Evolutionary conservation across 2,329 filamentous ascomycete genomes (phyloP).

Genomic region (Penicillium hesseltinei): DNA sequence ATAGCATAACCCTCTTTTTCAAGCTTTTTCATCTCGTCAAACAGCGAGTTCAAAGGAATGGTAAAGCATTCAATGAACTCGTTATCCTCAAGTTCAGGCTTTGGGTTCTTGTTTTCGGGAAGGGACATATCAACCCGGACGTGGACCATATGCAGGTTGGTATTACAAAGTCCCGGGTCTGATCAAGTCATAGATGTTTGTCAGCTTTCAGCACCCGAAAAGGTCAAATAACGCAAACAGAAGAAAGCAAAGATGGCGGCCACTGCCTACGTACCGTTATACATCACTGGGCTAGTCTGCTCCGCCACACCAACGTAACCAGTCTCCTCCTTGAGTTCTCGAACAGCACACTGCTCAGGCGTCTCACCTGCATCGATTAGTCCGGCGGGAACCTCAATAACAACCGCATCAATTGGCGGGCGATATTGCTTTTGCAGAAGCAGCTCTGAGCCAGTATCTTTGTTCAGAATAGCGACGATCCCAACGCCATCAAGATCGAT

Average conservation of each 20-base stretch:
- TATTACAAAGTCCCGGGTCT: conserved; percentile 52
- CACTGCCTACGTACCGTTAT: conserved; percentile 36
- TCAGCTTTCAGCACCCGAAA: not conserved
- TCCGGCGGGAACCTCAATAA: conserved; percentile 61
- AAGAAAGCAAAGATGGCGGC: not conserved
- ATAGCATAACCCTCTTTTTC: conserved; percentile 73
- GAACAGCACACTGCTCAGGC: conserved; percentile 54
- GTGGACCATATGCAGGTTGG: conserved; percentile 60
- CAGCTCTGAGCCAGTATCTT: conserved; percentile 50
- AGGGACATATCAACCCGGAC: conserved; percentile 68
- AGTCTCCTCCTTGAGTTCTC: conserved; percentile 63
- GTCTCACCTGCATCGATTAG: conserved; percentile 59
- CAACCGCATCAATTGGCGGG: conserved; percentile 57
- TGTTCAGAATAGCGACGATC: conserved; percentile 58
- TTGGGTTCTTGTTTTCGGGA: conserved; percentile 66
- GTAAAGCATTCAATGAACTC: conserved; percentile 81
- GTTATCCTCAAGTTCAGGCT: conserved; percentile 70
- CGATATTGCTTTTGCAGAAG: conserved; percentile 61
- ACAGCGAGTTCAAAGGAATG: conserved; percentile 63
- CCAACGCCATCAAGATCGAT: conserved; percentile 57
- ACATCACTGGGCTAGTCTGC: conserved; percentile 45
- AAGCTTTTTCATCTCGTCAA: conserved; percentile 63
- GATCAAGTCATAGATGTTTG: not conserved
- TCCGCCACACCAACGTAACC: conserved; percentile 56
- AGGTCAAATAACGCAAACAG: not conserved